Evolutionary conservation across 1,284 basidiomycete species (phyloP), one percentile per base, ranked within the genome.

Genomic region (Leccinum insigne): DNA sequence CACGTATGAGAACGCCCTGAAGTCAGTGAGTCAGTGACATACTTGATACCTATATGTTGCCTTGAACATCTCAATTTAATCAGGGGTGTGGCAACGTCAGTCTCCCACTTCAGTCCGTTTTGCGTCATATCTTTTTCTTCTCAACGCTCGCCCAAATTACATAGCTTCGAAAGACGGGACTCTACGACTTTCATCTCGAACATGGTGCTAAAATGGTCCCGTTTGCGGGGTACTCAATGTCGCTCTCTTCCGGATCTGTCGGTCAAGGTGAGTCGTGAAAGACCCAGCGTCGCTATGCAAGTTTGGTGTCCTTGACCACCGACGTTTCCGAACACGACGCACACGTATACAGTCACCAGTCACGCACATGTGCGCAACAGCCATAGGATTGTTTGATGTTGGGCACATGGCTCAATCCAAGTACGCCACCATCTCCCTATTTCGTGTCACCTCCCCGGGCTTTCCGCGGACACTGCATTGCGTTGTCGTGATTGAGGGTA

Each of bases 161-260:
- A 5, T 57, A 72, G 74, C 67, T 77, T 38, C 69, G 62, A 47
- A 77, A 71, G 63, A 99, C 97, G 0, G 88, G 90, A 0, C 82
- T 99, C 35, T 96, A 98, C 74, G 93, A 97, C 72, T 97, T 97
- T 76, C 96, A 99, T 77, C 78, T 94, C 65, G 75, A 86, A 69
- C 84, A 95, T 75, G 91, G 87, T 47, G 98, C 91, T 16, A 98
- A 98, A 80, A 96, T 99, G 93, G 96, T 99, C 1, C 92, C 94
- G 0, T 99, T 99, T 77, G 96, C 94, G 2, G 97, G 97, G 4
- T 99, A 90, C 78, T 87, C 88, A 13, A 99, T 99, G 97, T 97
- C 97, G 1, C 83, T 99, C 62, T 81, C 86, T 5, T 99, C 98
- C 74, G 91, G 89, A 16, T 84, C 85, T 63, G 86, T 94, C 61